Evolutionary conservation across 768 basidiomycete species (phyloP).

Genomic region (Xanthoconium purpureum): DNA sequence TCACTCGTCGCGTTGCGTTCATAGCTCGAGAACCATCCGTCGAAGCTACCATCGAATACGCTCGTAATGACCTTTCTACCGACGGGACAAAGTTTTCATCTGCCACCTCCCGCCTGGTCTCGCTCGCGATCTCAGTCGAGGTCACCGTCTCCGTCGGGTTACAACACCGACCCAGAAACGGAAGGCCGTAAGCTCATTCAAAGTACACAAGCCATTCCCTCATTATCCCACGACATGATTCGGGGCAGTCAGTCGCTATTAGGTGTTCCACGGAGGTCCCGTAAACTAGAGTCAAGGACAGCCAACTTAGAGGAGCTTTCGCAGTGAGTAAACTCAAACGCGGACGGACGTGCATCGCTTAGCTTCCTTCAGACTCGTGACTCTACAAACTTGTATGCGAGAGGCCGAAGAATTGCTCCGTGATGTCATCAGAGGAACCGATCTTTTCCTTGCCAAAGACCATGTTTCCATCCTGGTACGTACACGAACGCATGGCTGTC

Average conservation of each 20-base stretch:
- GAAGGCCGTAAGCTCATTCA: conserved; percentile 44
- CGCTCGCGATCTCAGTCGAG: conserved; percentile 32
- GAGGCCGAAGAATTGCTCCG: conserved; percentile 50
- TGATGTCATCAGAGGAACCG: conserved; percentile 47
- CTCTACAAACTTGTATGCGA: conserved; percentile 48
- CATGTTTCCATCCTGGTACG: conserved; percentile 39
- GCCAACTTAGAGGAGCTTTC: conserved; percentile 67
- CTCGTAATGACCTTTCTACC: conserved; percentile 65
- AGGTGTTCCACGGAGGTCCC: conserved; percentile 20
- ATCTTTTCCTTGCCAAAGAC: conserved; percentile 45
- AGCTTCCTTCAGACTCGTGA: conserved; percentile 43
- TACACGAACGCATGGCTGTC: conserved; percentile 1
- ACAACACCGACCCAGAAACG: conserved; percentile 71
- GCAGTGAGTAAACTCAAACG: conserved; percentile 47
- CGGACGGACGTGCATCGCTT: not conserved
- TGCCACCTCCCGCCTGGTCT: conserved; percentile 39
- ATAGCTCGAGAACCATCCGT: conserved; percentile 37
- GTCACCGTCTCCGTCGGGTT: conserved; percentile 61
- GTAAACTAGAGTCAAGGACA: conserved; percentile 39
- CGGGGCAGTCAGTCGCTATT: conserved; percentile 12
- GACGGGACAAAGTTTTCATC: conserved; percentile 56
- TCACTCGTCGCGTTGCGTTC: conserved; percentile 6
- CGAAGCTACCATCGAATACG: conserved; percentile 67
- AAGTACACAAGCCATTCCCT: conserved; percentile 14
- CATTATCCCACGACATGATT: conserved; percentile 20